Percentiles rank a stretch among this genome's conserved stretches.
phyloP scores from a whole-genome alignment of 805 yeast genomes.

The Blastobotrys parvus region DNA sequence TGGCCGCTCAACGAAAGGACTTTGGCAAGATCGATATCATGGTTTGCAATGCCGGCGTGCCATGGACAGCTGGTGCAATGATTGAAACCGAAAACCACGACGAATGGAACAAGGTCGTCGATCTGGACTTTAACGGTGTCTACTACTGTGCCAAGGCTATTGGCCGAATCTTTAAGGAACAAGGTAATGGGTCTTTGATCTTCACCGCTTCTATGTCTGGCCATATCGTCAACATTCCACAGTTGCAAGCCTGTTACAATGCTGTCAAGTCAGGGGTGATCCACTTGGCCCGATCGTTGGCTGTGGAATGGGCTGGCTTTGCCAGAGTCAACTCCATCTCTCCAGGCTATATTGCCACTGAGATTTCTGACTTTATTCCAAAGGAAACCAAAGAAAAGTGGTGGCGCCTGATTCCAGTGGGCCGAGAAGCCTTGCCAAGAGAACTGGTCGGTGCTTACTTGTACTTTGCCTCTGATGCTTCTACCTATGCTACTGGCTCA shows the following conservation, averaged over 20 bases:
- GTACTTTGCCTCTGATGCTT: constrained; percentile 73
- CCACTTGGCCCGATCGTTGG: constrained; percentile 68
- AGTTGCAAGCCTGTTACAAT: constrained; percentile 77
- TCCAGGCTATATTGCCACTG: constrained; percentile 82
- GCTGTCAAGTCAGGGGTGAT: constrained; percentile 79
- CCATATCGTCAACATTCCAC: constrained; percentile 79
- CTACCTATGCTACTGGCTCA: constrained; percentile 70
- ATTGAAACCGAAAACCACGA: constrained; percentile 40
- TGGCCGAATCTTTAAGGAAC: constrained; percentile 64
- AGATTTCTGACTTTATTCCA: constrained; percentile 45
- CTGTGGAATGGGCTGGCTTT: constrained; percentile 83
- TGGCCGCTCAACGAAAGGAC: constrained; percentile 48
- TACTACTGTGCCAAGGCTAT: constrained; percentile 70
- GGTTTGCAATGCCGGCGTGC: constrained; percentile 86
- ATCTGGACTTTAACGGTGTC: constrained; percentile 71
- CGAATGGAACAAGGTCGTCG: constrained; percentile 66
- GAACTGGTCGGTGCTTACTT: constrained; percentile 76
- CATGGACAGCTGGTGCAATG: constrained; percentile 64
- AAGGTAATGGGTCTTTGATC: constrained; percentile 69
- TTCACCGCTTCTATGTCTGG: constrained; percentile 89
- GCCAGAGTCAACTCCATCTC: constrained; percentile 79
- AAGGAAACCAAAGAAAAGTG: constrained; percentile 39
- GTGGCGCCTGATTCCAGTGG: constrained; percentile 52
- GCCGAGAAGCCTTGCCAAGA: constrained; percentile 64
- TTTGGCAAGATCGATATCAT: constrained; percentile 76